These are phyloP conservation scores for Anisogramma anomala DNA, from an alignment of 2,329 filamentous ascomycete genomes.

Conservation along the genomic window DNA sequence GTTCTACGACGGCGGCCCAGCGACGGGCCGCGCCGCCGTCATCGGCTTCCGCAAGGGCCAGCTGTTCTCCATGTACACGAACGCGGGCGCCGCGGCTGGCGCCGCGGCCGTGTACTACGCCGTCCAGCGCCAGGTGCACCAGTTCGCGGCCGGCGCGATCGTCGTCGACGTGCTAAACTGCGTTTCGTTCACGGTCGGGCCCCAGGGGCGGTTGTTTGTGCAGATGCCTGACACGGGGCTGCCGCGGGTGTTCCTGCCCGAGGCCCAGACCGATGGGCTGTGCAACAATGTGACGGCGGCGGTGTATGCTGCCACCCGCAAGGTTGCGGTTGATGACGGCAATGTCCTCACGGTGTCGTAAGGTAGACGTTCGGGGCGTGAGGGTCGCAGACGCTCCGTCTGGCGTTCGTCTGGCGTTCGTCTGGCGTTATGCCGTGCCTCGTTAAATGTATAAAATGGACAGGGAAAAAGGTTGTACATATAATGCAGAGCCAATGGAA, in stretches of 20 bases:
- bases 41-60: constrained; percentile 36
- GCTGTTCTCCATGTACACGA: constrained; percentile 30
- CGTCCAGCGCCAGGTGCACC: constrained; percentile 25
- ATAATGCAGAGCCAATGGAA: no score
- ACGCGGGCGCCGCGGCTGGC: constrained; percentile 24
- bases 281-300: constrained; percentile 3
- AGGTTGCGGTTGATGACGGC: not conserved
- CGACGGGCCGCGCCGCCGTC: constrained; percentile 17
- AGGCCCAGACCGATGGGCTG: constrained; percentile 10
- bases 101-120: constrained; percentile 18
- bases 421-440: no score
- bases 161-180: constrained; percentile 35
- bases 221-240: constrained; percentile 28
- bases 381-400: no score
- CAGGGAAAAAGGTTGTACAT: no score
- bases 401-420: no score
- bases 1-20: constrained; percentile 26
- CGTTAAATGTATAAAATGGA: no score
- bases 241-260: constrained; percentile 31
- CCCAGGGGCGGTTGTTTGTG: constrained; percentile 31
- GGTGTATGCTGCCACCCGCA: not conserved
- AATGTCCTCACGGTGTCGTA: no score
- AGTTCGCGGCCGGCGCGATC: constrained; percentile 23
- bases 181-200: constrained; percentile 28
- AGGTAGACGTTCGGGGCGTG: no score